Evolutionary conservation across 768 basidiomycete genomes (phyloP), one percentile per base, ranked within the genome.

Genomic region (Termitomyces bulborhizus): DNA sequence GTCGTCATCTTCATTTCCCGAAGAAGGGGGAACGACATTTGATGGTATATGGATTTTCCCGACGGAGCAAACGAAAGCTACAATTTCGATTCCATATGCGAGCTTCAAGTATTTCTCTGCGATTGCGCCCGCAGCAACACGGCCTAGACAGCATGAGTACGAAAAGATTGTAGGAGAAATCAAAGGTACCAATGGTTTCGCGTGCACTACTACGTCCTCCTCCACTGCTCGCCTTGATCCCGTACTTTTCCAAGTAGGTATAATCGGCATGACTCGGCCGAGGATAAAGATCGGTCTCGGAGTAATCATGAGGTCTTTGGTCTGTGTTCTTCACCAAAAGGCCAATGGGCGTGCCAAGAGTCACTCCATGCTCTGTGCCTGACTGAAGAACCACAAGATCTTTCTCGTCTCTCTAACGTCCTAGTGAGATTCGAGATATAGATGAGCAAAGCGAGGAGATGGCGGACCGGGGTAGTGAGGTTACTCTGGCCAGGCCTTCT

Each of bases 291-390:
- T 99, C 97, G 0, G 97, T 98, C 76, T 98, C 97, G 60, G 94
- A 86, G 72, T 99, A 99, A 72, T 99, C 97, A 65, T 98, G 90
- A 18, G 97, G 97, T 29, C 97, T 80, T 67, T 99, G 97, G 69
- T 99, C 97, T 74, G 98, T 94, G 71, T 99, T 99, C 65, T 85
- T 90, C 39, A 99, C 93, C 49, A 98, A 77, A n/a, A 99, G 83
- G 1, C 86, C 95, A 64, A 99, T 98, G 21, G 97, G 97, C 18
- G 97, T 99, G 45, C 97, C 97, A 21, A 99, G 85, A 2, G 97
- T 98, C 29, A 96, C 86, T 27, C 93, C 97, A 59, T 88, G 86
- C 69, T 99, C 97, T 29, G 87, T 76, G 29, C 97, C 97, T 32
- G 94, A 96, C 69, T 99, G 97, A 32, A 99, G 74, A 52, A 88